Evolutionary conservation across 108 stramenopile species (phyloP).

Genomic region (Cyclostephanos tholiformis): DNA sequence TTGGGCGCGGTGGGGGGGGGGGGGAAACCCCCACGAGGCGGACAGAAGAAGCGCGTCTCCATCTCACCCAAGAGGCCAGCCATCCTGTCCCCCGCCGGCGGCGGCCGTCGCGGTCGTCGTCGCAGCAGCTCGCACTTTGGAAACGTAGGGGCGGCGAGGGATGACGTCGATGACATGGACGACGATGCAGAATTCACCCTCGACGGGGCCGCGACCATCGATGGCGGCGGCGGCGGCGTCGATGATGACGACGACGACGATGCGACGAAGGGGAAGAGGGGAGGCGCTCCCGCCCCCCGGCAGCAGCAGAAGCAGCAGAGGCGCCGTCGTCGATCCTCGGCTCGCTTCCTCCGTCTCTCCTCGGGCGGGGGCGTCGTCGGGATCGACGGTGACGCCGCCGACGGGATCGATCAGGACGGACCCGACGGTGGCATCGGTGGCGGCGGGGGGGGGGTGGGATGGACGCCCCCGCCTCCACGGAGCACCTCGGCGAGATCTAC

Average conservation of each 20-base stretch:
- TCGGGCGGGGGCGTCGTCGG: slow-evolving; percentile 39
- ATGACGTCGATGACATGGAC: not conserved
- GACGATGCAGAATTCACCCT: not conserved
- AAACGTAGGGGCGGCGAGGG: not conserved
- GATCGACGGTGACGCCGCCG: slow-evolving; percentile 28
- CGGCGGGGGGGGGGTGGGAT: not conserved
- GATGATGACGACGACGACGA: not conserved
- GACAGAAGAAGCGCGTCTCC: slow-evolving; percentile 19
- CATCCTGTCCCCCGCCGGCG: slow-evolving; percentile 14
- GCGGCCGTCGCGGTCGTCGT: slow-evolving; percentile 21
- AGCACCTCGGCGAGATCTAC: slow-evolving; percentile 86
- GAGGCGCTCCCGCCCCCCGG: not conserved
- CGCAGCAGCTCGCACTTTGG: slow-evolving; percentile 27
- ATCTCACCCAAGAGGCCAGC: slow-evolving; percentile 39
- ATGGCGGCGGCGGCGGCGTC: not conserved
- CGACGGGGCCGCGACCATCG: not conserved
- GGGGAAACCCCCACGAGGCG: not conserved
- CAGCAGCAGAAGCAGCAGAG: slow-evolving; percentile 13
- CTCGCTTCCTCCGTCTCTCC: slow-evolving; percentile 68
- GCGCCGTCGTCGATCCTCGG: slow-evolving; percentile 74
- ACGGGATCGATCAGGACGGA: slow-evolving; percentile 5
- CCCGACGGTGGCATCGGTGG: not conserved
- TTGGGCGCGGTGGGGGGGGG: not conserved
- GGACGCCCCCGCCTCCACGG: slow-evolving; percentile 18
- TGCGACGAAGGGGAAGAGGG: not conserved